Percentiles rank a stretch among this genome's conserved stretches.
Evolutionary conservation across 2,329 filamentous ascomycete species (phyloP).

Genomic region (Phoma sp.): DNA sequence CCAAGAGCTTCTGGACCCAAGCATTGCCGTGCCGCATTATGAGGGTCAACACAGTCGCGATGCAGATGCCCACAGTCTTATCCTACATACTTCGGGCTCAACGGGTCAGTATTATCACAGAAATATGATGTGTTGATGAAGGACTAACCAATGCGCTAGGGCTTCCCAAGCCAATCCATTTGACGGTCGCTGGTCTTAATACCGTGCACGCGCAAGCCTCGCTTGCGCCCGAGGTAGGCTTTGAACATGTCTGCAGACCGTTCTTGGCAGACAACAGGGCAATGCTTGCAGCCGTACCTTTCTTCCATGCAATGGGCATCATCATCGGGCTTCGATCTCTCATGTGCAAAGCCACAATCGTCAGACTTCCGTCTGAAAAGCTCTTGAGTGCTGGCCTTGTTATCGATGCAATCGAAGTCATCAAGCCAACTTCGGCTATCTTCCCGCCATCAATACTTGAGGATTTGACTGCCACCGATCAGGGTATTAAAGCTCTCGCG

Average conservation of each 20-base stretch:
- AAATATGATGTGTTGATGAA: neutral
- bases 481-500: conserved; percentile 7
- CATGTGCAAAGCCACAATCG: conserved; percentile 9
- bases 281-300: conserved; percentile 15
- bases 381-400: conserved; percentile 9
- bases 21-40: neutral
- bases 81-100: conserved; percentile 15
- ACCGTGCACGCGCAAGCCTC: neutral
- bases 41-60: neutral
- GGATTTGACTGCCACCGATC: conserved; percentile 3
- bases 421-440: conserved; percentile 8
- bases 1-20: conserved; percentile 4
- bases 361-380: conserved; percentile 8
- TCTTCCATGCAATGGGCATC: conserved; percentile 19
- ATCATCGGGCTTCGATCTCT: conserved; percentile 10
- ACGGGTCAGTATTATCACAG: neutral
- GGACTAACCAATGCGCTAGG: neutral
- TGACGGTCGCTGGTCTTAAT: conserved; percentile 10
- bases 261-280: conserved; percentile 7
- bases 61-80: neutral
- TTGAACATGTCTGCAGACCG: neutral
- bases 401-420: conserved; percentile 5
- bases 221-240: neutral
- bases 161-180: conserved; percentile 9
- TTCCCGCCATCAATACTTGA: conserved; percentile 16